Base-by-base conservation (phyloP, 352 stramenopile species). In the Pythium insidiosum region DNA sequence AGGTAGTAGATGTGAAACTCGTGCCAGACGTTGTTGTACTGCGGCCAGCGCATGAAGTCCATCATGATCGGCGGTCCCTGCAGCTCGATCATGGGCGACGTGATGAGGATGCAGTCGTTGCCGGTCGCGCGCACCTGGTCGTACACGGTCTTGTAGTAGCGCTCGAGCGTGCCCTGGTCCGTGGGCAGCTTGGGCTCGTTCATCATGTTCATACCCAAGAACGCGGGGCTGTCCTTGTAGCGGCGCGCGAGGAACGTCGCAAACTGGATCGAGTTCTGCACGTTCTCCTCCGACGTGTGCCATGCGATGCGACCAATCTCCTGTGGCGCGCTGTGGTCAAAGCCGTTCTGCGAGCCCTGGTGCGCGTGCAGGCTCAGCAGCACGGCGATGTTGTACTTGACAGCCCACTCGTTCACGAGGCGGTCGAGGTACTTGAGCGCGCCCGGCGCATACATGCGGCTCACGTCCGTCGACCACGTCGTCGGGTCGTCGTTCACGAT, bases 401-500 rank as follows among this genome's bases (percentile, higher is more conserved):
- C 22, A 36, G 39, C 39, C 48, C 47, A 55, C 13, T 55, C 47
- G 28, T 40, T 28, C 13, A 55, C 31, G 24, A 55, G 47, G 7
- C 5, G 15, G 34, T 56, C 48, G 5, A 56, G 33, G 21, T 50
- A 50, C 5, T 30, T 20, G 18, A 56, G 31, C 4, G 18, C 24
- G 13, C 39, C 31, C 15, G 39, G 20, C 4, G 47, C 38, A 21
- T 49, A 55, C 6, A 49, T 28, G 9, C 20, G 6, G 29, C 20
- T 31, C 5, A 28, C 6, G 11, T 39, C 42, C 22, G 24, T 35
- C 12, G 39, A 20, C 25, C 13, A 21, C 4, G 15, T 34, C 9
- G 39, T 22, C 7, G 39, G 22, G 28, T 78, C 66, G 21, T 66
- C 68, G 36, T 60, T 61, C 23, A 67, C 10, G 41, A 84, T 80